phyloP scores from a whole-genome alignment of 495 filamentous ascomycete species.

The Chaetomium tenue region DNA sequence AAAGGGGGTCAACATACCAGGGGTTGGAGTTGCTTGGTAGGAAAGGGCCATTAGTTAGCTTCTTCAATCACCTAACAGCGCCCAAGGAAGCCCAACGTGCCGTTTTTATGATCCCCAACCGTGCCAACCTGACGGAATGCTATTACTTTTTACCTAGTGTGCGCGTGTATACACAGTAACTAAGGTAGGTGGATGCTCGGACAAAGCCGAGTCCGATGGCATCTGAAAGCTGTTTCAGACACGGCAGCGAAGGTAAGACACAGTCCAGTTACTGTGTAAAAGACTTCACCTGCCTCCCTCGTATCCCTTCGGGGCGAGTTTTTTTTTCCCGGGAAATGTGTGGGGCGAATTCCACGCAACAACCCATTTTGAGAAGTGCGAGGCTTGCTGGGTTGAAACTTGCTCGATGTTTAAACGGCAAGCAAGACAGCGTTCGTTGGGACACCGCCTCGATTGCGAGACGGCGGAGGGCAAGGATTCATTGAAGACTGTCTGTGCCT shows the following conservation, averaged over 20 bases:
- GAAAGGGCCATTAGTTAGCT: background rate
- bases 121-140: background rate
- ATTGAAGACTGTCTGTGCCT: background rate
- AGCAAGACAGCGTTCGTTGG: background rate
- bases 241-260: background rate
- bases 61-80: background rate
- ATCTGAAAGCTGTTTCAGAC: slow-evolving; percentile 12
- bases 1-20: background rate
- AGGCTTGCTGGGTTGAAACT: background rate
- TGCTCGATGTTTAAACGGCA: background rate
- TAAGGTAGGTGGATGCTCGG: background rate
- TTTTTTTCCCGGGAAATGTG: background rate
- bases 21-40: background rate
- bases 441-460: background rate
- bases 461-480: background rate
- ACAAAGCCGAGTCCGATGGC: slow-evolving; percentile 16
- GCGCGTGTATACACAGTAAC: too few species aligned
- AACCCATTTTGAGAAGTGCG: background rate
- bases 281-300: background rate
- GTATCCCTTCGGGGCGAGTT: background rate
- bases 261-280: background rate
- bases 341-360: background rate
- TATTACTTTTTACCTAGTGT: too few species aligned
- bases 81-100: background rate
- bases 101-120: slow-evolving; percentile 4